Percentiles rank a stretch among this genome's conserved stretches.
Conservation (phyloP, 768 basidiomycete species). For the Antrodiella citrinella region DNA sequence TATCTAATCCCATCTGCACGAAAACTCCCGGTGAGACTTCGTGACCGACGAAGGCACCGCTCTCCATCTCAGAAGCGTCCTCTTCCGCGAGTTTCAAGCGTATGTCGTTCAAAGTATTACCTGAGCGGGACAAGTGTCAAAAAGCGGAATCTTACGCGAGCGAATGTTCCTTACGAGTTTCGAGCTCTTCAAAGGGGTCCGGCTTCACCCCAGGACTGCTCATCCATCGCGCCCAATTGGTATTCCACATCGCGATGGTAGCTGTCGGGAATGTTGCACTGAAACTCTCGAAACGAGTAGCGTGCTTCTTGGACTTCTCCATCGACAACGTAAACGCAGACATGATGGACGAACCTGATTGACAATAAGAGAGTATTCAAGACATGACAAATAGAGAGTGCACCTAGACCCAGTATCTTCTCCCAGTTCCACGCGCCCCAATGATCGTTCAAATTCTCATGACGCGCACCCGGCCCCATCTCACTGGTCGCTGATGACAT, state of each 20-base stretch:
- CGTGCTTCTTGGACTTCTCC: too few relatives aligned
- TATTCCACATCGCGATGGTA: conserved; percentile 1
- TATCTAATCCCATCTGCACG: conserved; percentile 13
- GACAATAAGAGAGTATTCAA: too few relatives aligned
- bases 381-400: too few relatives aligned
- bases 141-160: too few relatives aligned
- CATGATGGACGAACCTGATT: not conserved
- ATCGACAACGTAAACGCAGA: too few relatives aligned
- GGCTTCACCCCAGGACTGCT: not conserved
- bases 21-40: conserved; percentile 12
- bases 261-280: not conserved
- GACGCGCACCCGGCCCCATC: conserved; percentile 9
- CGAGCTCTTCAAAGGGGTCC: conserved; percentile 13
- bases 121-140: too few relatives aligned
- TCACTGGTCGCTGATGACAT: conserved; percentile 8
- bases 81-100: conserved; percentile 18
- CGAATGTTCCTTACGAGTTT: conserved; percentile 5
- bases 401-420: conserved; percentile 15
- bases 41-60: not conserved
- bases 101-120: conserved; percentile 9
- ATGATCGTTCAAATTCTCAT: conserved; percentile 14
- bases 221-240: conserved; percentile 7
- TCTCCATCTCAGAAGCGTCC: conserved; percentile 12
- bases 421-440: conserved; percentile 23
- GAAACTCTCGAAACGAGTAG: too few relatives aligned